phyloP scores from a whole-genome alignment of 805 yeast species.

The Wickerhamia fluorescens region DNA sequence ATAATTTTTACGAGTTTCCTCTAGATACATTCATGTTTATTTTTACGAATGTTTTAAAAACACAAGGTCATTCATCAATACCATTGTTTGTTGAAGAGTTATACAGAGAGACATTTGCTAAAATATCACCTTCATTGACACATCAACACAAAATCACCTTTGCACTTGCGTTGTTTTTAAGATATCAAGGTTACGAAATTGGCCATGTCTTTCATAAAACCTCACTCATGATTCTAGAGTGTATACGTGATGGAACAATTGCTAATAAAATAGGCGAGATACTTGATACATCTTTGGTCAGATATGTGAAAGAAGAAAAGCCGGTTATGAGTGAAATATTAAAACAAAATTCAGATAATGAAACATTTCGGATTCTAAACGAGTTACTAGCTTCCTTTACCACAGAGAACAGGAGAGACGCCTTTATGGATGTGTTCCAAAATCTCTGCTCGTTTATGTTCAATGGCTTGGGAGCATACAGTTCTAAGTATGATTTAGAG shows the following conservation, averaged over 20 bases:
- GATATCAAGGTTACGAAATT: slow-evolving; percentile 17
- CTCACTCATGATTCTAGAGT: slow-evolving; percentile 4
- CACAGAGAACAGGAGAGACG: slow-evolving; percentile 1
- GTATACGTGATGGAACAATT: slow-evolving; percentile 1
- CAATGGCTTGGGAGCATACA: slow-evolving; percentile 19
- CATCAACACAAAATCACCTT: slow-evolving; percentile 40
- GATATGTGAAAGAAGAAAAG: slow-evolving; percentile 4
- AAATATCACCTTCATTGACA: slow-evolving; percentile 40
- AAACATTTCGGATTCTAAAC: slow-evolving; percentile 10
- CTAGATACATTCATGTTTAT: slow-evolving; percentile 25
- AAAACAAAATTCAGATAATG: slow-evolving; percentile 11
- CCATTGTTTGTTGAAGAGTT: too few relatives aligned
- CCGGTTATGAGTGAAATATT: slow-evolving; percentile 5
- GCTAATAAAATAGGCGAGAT: slow-evolving; percentile 16
- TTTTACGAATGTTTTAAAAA: slow-evolving; percentile 11
- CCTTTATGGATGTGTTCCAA: slow-evolving; percentile 12
- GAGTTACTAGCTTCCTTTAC: slow-evolving; percentile 7
- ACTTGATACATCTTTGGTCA: slow-evolving; percentile 6
- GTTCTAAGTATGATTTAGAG: slow-evolving; percentile 25
- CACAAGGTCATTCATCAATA: too few relatives aligned
- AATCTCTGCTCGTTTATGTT: slow-evolving; percentile 16
- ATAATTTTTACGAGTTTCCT: slow-evolving; percentile 54
- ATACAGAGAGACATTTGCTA: slow-evolving; percentile 41
- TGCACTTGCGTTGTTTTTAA: slow-evolving; percentile 30
- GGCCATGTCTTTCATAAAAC: slow-evolving; percentile 15